phyloP scores from a whole-genome alignment of 306 rosid species.

The Dicorynia guianensis region DNA sequence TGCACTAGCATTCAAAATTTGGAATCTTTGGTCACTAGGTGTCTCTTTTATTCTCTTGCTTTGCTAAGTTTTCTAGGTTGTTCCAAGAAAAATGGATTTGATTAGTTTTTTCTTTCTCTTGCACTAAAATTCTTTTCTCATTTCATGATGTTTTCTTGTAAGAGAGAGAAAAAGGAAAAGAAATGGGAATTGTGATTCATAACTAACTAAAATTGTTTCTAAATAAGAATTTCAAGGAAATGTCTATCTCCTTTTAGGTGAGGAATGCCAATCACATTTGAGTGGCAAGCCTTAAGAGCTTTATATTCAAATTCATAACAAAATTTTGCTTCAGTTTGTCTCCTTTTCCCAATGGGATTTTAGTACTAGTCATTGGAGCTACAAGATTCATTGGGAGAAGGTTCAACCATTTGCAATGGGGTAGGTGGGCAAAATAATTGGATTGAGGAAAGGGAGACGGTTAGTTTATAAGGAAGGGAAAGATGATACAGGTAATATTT shows the following conservation, averaged over 20 bases:
- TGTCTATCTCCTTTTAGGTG: background rate
- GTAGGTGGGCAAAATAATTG: too few species aligned
- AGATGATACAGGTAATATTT: too few species aligned
- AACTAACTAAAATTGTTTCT: slow-evolving; percentile 26
- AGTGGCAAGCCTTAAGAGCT: too few species aligned
- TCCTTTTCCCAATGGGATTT: slow-evolving; percentile 14
- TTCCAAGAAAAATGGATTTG: slow-evolving; percentile 1
- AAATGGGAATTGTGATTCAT: slow-evolving; percentile 32
- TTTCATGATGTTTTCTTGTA: background rate
- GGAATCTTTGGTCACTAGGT: too few species aligned
- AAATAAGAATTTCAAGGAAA: background rate
- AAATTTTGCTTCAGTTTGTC: background rate
- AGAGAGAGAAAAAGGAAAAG: slow-evolving; percentile 23
- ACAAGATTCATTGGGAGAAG: background rate
- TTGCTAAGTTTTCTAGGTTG: background rate
- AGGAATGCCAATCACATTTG: too few species aligned
- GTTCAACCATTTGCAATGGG: too few species aligned
- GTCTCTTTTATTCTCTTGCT: background rate
- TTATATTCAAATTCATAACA: background rate
- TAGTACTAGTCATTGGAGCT: background rate
- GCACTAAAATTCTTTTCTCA: background rate
- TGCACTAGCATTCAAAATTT: background rate
- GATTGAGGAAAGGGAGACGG: too few species aligned
- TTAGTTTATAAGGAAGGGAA: too few species aligned
- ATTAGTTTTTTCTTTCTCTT: background rate